Evolutionary conservation across 1,284 basidiomycete species (phyloP).

Genomic region (Caloboletus firmus): DNA sequence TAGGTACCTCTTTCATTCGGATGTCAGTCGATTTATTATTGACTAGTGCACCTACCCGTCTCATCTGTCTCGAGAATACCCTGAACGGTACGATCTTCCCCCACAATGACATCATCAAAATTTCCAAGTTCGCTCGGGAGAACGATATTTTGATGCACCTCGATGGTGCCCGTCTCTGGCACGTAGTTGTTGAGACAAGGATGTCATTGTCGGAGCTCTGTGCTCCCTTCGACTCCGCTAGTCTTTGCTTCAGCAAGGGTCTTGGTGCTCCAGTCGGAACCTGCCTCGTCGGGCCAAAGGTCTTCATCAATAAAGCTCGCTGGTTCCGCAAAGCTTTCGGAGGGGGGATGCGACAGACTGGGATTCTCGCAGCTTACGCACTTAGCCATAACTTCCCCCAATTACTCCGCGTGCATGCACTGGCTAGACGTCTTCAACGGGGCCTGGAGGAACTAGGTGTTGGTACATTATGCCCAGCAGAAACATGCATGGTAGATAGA

Average conservation of each 20-base stretch:
- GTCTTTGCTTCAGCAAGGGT: conserved; percentile 95
- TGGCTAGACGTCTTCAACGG: conserved; percentile 68
- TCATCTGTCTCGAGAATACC: conserved; percentile 92
- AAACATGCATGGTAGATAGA: conserved; percentile 83
- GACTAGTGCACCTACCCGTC: conserved; percentile 71
- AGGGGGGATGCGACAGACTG: conserved; percentile 91
- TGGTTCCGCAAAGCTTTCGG: conserved; percentile 95
- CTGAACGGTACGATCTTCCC: conserved; percentile 90
- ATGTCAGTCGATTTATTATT: conserved; percentile 10
- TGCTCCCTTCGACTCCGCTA: conserved; percentile 89
- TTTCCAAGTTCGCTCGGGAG: conserved; percentile 73
- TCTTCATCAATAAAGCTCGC: conserved; percentile 73
- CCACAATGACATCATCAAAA: conserved; percentile 84
- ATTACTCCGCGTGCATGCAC: conserved; percentile 73
- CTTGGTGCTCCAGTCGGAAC: conserved; percentile 92
- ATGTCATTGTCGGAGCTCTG: conserved; percentile 77
- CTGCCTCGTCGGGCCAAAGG: conserved; percentile 79
- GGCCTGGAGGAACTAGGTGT: conserved; percentile 78
- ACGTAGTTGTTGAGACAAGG: conserved; percentile 79
- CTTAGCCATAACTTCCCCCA: conserved; percentile 82
- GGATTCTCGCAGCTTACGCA: conserved; percentile 82
- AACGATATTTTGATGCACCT: conserved; percentile 82
- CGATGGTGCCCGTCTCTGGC: conserved; percentile 96
- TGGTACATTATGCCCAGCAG: conserved; percentile 71
- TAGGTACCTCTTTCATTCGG: conserved; percentile 31